Conservation (phyloP, 495 filamentous ascomycete species). For the Venustampulla echinocandica region DNA sequence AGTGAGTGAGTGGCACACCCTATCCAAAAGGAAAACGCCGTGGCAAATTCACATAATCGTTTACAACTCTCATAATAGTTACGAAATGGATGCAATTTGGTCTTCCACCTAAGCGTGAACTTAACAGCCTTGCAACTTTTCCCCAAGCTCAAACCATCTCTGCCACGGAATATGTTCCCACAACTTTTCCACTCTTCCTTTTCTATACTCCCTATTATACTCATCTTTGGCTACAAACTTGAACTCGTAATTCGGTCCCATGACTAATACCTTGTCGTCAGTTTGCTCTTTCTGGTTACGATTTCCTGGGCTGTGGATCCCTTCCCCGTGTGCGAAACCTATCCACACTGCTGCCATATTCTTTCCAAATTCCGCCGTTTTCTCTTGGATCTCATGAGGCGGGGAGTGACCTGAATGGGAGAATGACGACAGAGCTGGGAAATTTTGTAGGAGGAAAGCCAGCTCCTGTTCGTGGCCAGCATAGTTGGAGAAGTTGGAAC, state of each 20-base stretch:
- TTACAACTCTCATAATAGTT: no score
- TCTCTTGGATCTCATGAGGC: neutral
- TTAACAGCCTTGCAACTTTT: constrained; percentile 7
- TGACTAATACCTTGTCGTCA: constrained; percentile 1
- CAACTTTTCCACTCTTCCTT: constrained; percentile 3
- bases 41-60: no score
- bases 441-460: constrained; percentile 5
- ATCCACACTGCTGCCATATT: constrained; percentile 5
- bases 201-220: constrained; percentile 10
- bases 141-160: constrained; percentile 11
- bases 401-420: neutral
- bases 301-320: neutral
- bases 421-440: neutral
- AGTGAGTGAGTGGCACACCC: no score
- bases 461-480: constrained; percentile 11
- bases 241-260: constrained; percentile 7
- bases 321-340: constrained; percentile 2
- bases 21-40: no score
- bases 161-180: constrained; percentile 12
- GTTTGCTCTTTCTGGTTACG: neutral
- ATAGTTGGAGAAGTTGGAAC: neutral
- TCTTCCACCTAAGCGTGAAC: no score
- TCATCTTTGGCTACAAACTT: neutral
- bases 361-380: constrained; percentile 3
- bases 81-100: no score